Base-by-base conservation (phyloP, 306 rosid species). In the Cucurbita maxima region DNA sequence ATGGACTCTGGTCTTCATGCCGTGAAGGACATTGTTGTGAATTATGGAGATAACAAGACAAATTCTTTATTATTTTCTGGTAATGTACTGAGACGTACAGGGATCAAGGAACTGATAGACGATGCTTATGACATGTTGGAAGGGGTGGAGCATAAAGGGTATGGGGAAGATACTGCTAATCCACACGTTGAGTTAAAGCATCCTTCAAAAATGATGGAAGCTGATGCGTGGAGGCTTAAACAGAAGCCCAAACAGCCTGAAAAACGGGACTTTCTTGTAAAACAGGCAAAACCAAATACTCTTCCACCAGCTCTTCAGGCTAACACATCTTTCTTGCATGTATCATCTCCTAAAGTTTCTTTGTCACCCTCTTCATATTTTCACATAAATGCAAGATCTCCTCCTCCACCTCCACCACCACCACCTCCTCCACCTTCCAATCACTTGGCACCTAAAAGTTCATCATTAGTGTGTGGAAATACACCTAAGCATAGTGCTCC, bases 11-110 rank as follows among this genome's bases (percentile, higher is more conserved):
- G 82, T 83, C 74, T 80, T 60, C 79, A 87, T 78, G 80, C 73
- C 67, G 96, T 95, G 78, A 95, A 95, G 82, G 99, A 95, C 80
- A 95, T 95, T 73, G 84, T 81, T 79, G 87, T 91, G 78, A 97
- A 95, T 77, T 85, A 89, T 75, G 97, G 96, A 76, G 89, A 90
- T 79, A 80, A 74, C 41, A 89, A 83, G 75, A 67, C 86, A 66
- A 83, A 77, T 82, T 80, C 80, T 50, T 41, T 56, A 52, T 80
- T 79, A 64, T 64, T 77, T 68, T 59, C 63, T 72, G 74, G 77
- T 67, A 87, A 81, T 81, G 69, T 82, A 80, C 64, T 53, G 78
- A 64, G 79, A 76, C 83, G 76, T 81, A 51, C 79, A 61, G 87
- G 78, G 72, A 79, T 86, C 58, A 82, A 83, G 85, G 92, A 89